Evolutionary conservation across 2,329 filamentous ascomycete genomes (phyloP).

Genomic region (Colletotrichum kahawae): DNA sequence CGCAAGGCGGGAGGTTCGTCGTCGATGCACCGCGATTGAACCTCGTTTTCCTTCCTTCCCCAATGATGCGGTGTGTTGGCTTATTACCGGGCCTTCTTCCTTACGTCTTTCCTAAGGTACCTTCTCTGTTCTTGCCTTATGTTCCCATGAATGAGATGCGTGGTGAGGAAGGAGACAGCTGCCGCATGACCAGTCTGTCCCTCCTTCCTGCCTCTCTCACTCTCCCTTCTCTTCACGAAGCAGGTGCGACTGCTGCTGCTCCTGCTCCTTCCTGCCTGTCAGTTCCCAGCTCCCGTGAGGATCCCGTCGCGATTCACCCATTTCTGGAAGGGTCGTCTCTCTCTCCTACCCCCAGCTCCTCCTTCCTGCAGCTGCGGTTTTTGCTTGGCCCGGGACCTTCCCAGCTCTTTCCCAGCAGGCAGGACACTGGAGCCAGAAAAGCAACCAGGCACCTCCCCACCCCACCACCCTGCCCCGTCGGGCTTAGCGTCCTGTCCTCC

Average conservation of each 20-base stretch:
- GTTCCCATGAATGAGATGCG: fast-evolving
- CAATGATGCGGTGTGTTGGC: neutral
- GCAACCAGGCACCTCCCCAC: neutral
- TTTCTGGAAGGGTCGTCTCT: neutral
- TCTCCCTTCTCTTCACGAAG: neutral
- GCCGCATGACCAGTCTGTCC: neutral
- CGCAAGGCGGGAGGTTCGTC: neutral
- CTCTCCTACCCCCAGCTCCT: neutral
- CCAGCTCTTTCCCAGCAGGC: conserved; percentile 2
- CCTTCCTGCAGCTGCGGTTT: neutral
- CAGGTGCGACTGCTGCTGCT: neutral
- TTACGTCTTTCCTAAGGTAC: neutral
- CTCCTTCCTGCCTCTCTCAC: neutral
- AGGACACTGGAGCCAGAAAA: neutral
- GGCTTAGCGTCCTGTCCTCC: conserved; percentile 2
- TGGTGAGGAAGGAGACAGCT: neutral
- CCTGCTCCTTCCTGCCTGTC: neutral
- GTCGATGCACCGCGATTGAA: neutral
- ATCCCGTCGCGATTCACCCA: conserved; percentile 2
- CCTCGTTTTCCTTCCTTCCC: neutral
- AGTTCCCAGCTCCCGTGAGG: neutral
- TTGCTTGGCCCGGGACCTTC: conserved; percentile 1
- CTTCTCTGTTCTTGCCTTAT: neutral
- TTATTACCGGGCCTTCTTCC: neutral
- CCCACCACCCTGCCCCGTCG: neutral